Conservation (phyloP, 2,329 filamentous ascomycete species). For the Beauveria sp. region DNA sequence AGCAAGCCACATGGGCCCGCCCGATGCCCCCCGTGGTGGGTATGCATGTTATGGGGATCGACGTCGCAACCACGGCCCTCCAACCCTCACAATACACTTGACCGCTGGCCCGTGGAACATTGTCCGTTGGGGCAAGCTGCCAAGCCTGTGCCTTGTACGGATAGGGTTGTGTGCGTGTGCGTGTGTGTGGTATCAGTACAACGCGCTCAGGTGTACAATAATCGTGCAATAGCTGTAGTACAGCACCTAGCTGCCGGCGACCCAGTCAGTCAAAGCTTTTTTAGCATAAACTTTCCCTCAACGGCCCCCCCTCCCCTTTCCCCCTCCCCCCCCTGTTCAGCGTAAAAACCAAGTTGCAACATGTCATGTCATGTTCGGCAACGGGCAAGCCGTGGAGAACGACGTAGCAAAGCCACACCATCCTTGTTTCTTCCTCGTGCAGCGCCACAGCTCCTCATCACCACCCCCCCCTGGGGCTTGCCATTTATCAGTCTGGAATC, state of each 20-base stretch:
- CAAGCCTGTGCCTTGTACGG: too few species aligned
- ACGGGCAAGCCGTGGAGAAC: too few species aligned
- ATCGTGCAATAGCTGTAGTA: neutral
- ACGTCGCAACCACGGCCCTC: too few species aligned
- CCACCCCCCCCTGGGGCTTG: neutral
- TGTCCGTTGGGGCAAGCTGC: too few species aligned
- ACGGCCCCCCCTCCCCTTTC: neutral
- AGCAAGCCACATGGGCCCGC: too few species aligned
- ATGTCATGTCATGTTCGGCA: neutral
- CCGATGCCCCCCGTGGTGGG: too few species aligned
- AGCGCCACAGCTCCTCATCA: neutral
- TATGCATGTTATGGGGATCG: too few species aligned
- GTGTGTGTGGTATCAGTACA: too few species aligned
- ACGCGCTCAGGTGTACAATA: neutral
- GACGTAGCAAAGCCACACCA: neutral
- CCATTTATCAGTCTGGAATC: too few species aligned
- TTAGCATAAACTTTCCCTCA: neutral
- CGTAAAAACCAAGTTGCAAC: neutral
- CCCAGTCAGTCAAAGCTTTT: neutral
- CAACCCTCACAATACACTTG: too few species aligned
- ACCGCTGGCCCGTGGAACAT: too few species aligned
- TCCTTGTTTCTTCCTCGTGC: neutral
- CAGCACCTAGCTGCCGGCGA: neutral
- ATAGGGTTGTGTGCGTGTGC: too few species aligned
- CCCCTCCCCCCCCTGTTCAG: neutral